These are phyloP conservation scores for Termitomyces sp. DNA, from an alignment of 768 basidiomycete genomes.

Conservation along the genomic window DNA sequence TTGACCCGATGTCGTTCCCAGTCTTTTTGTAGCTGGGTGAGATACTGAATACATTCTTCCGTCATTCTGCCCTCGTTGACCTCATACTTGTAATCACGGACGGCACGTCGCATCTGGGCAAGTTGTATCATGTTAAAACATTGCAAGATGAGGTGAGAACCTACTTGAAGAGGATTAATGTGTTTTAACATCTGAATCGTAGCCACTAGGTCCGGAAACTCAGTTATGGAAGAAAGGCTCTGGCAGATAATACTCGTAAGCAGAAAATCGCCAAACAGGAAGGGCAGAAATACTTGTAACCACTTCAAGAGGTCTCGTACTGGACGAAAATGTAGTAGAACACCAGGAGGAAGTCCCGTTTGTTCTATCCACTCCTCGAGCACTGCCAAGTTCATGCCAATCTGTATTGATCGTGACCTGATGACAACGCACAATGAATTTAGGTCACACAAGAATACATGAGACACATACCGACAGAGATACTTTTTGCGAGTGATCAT, in stretches of 20 bases:
- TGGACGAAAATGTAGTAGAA: conserved; percentile 78
- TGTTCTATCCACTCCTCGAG: conserved; percentile 91
- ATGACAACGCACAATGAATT: not conserved
- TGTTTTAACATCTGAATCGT: conserved; percentile 85
- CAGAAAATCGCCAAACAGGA: not conserved
- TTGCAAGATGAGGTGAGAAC: not conserved
- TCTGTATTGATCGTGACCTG: conserved; percentile 85
- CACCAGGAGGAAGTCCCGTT: conserved; percentile 75
- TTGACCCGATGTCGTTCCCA: conserved; percentile 94
- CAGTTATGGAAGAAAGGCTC: conserved; percentile 82
- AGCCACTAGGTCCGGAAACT: conserved; percentile 84
- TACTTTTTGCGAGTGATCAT: conserved; percentile 91
- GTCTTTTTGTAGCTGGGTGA: conserved; percentile 93
- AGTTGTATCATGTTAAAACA: conserved; percentile 3
- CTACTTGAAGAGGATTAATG: conserved; percentile 89
- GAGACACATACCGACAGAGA: conserved; percentile 66
- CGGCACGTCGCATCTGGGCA: conserved; percentile 79
- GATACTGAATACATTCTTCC: conserved; percentile 92
- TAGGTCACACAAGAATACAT: not conserved
- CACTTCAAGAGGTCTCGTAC: conserved; percentile 81
- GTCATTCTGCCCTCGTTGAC: conserved; percentile 90
- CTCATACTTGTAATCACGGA: conserved; percentile 92
- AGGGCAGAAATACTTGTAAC: conserved; percentile 60
- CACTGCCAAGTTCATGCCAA: conserved; percentile 78
- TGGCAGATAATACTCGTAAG: conserved; percentile 25